Base-by-base conservation (phyloP, 352 stramenopile genomes). In the Globisporangium irregulare region DNA sequence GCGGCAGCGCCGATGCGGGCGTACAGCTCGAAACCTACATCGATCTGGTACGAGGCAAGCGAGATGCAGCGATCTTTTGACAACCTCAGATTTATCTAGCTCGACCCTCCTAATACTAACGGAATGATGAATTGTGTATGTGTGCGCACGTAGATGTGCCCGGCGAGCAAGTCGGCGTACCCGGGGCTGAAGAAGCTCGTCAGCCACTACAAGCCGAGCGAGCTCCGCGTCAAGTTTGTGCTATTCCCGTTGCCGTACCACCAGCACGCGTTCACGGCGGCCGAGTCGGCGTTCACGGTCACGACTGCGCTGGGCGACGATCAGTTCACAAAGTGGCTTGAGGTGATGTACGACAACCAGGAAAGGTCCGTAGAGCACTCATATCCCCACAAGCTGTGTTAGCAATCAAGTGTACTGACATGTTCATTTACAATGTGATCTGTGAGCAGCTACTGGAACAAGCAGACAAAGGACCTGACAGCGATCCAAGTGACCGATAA, bases 1-100 rank as follows among this genome's bases (percentile, higher is more conserved):
- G 76, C 0, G 84, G 87, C 3, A 75, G 50, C 14, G 78, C 83
- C 6, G 67, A 80, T 10, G 87, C 87, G 4, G 77, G 78, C 25
- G 81, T 95, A 36, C 87, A 95, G 72, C 80, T 95, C 48, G 87
- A 95, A 74, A 87, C 84, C 10, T 95, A 89, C 66, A 79, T 95
- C 29, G 86, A 95, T 62, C 68, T 93, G 79, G 84, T 90, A 55
- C 6, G 32, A 32, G 9, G 29, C 2, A 6, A 2, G 3, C 12
- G 18, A 10, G 18, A 51, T 46, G 12, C 18, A 51, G 6, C 41
- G 12, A 32, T 67, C 18, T 32, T 62, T 41, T 32, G 29, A 0
- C 29, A 32, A 10, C 20, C 36, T 38, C 7, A n/a, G 22, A 20
- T 5, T 7, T 22, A 36, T 58, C 24, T 7, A 15, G 7, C 1